Base-by-base conservation (phyloP, 441 rosid genomes). In the Erodium texanum region DNA sequence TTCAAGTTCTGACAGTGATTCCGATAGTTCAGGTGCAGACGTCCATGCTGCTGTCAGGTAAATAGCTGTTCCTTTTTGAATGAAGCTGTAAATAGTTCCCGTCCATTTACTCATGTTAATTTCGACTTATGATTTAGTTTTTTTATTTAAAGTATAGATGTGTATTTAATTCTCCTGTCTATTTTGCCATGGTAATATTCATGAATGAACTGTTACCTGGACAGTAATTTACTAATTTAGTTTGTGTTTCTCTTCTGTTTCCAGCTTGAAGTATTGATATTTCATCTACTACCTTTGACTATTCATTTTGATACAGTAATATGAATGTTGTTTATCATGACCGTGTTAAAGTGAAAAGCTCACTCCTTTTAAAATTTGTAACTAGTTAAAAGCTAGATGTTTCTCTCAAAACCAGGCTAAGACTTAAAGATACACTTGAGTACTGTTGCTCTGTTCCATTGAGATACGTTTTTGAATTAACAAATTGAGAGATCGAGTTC, bases 1-100 rank as follows among this genome's bases (percentile, higher is more conserved):
- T 70, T 83, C 84, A 38, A 90, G 87, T 79, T 87, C 97, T 76
- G 97, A 87, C 65, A 83, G 89, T 71, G 88, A 82, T 72, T 87
- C 96, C n/a, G 97, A 83, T 66, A 81, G 80, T 81, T 84, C 96
- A 71, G 94, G 85, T 82, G 76, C 82, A 14, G 93, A 81, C 76
- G 76, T 63, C 24, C 74, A 66, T 68, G 80, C 71, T 77, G 68
- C 82, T 72, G 59, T 81, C 72, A 87, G 98, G 99, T 93, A 78
- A 32, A 36, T 50, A 72, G 67, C 45, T 62, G 24, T 62, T 27
- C 32, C 65, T 7, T 23, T 62, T 12, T 62, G 32, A 62, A 62
- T 12, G 65, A 62, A 14, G 16, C 38, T 23, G 9, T 62, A 24
- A 24, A 62, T 15, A 10, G 34, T 62, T 62, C 20, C 23, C 38